phyloP scores from a whole-genome alignment of 495 filamentous ascomycete species.

The Alectoria sarmentosa region DNA sequence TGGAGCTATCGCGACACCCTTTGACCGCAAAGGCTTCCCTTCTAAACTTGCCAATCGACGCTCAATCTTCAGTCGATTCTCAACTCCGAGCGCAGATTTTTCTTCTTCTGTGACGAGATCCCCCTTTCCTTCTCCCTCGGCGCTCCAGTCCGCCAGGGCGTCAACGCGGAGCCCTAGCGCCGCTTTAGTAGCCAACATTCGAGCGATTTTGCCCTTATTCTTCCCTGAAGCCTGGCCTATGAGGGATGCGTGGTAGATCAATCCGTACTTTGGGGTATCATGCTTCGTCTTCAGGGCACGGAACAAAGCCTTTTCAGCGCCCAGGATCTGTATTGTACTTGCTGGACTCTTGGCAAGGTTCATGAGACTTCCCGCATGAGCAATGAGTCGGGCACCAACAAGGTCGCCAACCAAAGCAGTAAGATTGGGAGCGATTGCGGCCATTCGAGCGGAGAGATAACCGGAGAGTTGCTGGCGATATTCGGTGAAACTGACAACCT shows the following conservation, averaged over 20 bases:
- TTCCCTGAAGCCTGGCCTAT: slow-evolving; percentile 93
- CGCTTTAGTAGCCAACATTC: slow-evolving; percentile 89
- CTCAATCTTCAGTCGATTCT: slow-evolving; percentile 72
- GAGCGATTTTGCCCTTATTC: slow-evolving; percentile 99
- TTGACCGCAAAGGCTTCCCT: slow-evolving; percentile 77
- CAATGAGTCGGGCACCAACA: slow-evolving; percentile 90
- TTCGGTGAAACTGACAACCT: slow-evolving; percentile 84
- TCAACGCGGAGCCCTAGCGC: slow-evolving; percentile 91
- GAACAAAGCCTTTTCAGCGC: slow-evolving; percentile 98
- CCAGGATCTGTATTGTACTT: slow-evolving; percentile 94
- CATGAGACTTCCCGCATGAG: slow-evolving; percentile 91
- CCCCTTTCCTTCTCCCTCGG: slow-evolving; percentile 49
- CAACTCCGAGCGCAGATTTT: slow-evolving; percentile 65
- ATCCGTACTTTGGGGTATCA: slow-evolving; percentile 97
- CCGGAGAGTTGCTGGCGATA: slow-evolving; percentile 80
- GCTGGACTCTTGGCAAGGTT: slow-evolving; percentile 95
- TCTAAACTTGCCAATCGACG: slow-evolving; percentile 77
- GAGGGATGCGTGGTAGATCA: slow-evolving; percentile 96
- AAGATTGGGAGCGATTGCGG: slow-evolving; percentile 92
- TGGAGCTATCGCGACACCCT: slow-evolving; percentile 68
- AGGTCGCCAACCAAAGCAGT: slow-evolving; percentile 91
- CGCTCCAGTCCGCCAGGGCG: slow-evolving; percentile 73
- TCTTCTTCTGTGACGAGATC: slow-evolving; percentile 80
- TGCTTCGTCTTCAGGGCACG: slow-evolving; percentile 98
- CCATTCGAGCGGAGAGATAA: slow-evolving; percentile 91